These are phyloP conservation scores for Aspergillus asperescens DNA, from an alignment of 495 filamentous ascomycete species.

Conservation along the genomic window DNA sequence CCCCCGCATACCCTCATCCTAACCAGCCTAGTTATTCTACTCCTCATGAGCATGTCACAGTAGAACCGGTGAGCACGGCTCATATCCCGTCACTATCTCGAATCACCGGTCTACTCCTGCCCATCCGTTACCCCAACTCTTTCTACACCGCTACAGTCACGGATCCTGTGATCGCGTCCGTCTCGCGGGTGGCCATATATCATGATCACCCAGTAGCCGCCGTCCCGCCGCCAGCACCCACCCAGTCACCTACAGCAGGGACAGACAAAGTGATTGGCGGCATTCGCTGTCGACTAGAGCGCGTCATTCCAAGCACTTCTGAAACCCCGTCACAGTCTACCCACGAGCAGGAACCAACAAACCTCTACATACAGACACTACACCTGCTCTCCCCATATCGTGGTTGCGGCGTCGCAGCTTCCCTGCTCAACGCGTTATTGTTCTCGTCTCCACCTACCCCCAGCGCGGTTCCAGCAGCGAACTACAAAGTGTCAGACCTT, in stretches of 20 bases:
- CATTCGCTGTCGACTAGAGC: conserved; percentile 76
- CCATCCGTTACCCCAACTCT: conserved; percentile 76
- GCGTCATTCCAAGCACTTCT: conserved; percentile 21
- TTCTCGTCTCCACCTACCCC: conserved; percentile 42
- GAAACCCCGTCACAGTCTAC: conserved; percentile 14
- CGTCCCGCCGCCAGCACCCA: conserved; percentile 24
- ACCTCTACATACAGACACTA: conserved; percentile 85
- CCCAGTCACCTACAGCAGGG: conserved; percentile 21
- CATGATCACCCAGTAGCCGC: conserved; percentile 43
- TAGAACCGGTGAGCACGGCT: conserved; percentile 52
- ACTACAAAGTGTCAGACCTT: conserved; percentile 42
- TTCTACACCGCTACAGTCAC: conserved; percentile 78
- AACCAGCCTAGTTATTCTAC: conserved; percentile 28
- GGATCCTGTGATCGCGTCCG: conserved; percentile 57
- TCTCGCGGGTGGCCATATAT: conserved; percentile 77
- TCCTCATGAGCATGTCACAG: conserved; percentile 43
- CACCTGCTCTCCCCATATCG: conserved; percentile 80
- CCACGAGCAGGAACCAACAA: conserved; percentile 34
- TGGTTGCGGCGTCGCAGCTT: conserved; percentile 67
- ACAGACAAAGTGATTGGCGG: conserved; percentile 68
- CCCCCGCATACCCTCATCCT: conserved; percentile 29
- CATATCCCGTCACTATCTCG: conserved; percentile 71
- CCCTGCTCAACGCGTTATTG: conserved; percentile 55
- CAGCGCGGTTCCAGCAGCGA: conserved; percentile 17
- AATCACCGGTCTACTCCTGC: conserved; percentile 78